Base-by-base conservation (phyloP, 768 basidiomycete species). In the Tylopilus felleus region DNA sequence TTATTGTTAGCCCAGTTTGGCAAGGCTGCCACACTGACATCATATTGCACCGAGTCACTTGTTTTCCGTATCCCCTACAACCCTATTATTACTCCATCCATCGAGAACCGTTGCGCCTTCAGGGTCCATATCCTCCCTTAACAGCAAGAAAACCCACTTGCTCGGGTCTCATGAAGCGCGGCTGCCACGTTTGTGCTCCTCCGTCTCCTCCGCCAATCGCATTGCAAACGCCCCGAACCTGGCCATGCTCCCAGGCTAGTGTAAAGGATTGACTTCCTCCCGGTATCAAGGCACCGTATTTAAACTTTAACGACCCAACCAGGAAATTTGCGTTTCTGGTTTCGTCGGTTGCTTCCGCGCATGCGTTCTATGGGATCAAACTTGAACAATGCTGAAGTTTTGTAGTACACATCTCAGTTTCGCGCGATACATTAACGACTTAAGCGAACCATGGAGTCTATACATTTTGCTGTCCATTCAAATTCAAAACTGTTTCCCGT, bases 261-360 rank as follows among this genome's bases (percentile, higher is more conserved):
- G 19, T 45, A 21, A 35, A 23, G 17, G 35, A 42, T 56, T 35
- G 48, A n/a, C 44, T 52, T 48, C 38, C 25, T 27, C 47, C 47
- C 39, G 16, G 50, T 54, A 35, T 52, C 53, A 38, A 52, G 51
- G 52, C 21, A 58, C 52, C 41, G 2, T 21, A 28, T 21, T 21
- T 29, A 25, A 60, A 48, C 28, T 48, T 51, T 41, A 57, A 58
- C 13, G 48, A 57, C 22, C n/a, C 52, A 38, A 45, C 56, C 29
- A 53, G 47, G 41, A 43, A 48, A 55, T 51, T 52, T 35, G 55
- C 49, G 13, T 41, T 55, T 45, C 40, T 47, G 27, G 50, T 28
- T 17, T 27, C 49, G 22, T 51, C 48, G 21, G 41, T 10, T 43
- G 36, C 38, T 49, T 33, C 45, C 43, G 28, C 45, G n/a, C 35